phyloP scores from a whole-genome alignment of 169 alveolate species.

The Condylostoma magnum region DNA sequence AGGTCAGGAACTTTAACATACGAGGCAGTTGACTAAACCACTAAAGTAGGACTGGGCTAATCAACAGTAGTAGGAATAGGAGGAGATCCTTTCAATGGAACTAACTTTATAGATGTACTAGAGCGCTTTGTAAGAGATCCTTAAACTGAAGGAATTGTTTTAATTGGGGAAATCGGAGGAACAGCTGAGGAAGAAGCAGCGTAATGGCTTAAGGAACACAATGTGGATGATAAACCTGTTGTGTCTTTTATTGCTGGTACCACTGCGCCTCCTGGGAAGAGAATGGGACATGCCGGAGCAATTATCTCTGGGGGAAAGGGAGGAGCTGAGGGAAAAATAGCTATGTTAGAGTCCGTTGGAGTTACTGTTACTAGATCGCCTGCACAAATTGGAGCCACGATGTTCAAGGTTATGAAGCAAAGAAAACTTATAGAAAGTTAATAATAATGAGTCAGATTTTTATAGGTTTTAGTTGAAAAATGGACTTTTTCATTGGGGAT shows the following conservation, averaged over 20 bases:
- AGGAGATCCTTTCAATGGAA: slow-evolving; percentile 98
- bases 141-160: slow-evolving; percentile 93
- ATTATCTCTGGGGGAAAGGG: slow-evolving; percentile 97
- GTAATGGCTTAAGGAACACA: slow-evolving; percentile 90
- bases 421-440: slow-evolving; percentile 42
- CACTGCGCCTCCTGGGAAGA: slow-evolving; percentile 97
- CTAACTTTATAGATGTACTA: slow-evolving; percentile 95
- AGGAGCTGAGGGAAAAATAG: slow-evolving; percentile 92
- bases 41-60: slow-evolving; percentile 96
- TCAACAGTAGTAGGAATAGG: slow-evolving; percentile 98
- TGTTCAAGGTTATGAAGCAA: slow-evolving; percentile 75
- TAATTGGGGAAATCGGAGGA: slow-evolving; percentile 99
- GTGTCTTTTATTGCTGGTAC: slow-evolving; percentile 97
- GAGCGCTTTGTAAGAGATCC: slow-evolving; percentile 93
- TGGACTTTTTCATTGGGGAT: no score
- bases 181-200: slow-evolving; percentile 98
- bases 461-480: background rate
- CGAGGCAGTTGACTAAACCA: slow-evolving; percentile 98
- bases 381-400: slow-evolving; percentile 84
- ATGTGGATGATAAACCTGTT: slow-evolving; percentile 90
- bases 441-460: background rate
- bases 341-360: slow-evolving; percentile 90
- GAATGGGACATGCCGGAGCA: slow-evolving; percentile 99
- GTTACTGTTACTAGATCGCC: slow-evolving; percentile 88
- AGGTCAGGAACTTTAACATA: slow-evolving; percentile 96